A percentile compares a stretch with the other conserved stretches of the same genome.
These are phyloP conservation scores for Artemisia tridentata DNA, from an alignment of 129 eudicot species.

Conservation along the genomic window DNA sequence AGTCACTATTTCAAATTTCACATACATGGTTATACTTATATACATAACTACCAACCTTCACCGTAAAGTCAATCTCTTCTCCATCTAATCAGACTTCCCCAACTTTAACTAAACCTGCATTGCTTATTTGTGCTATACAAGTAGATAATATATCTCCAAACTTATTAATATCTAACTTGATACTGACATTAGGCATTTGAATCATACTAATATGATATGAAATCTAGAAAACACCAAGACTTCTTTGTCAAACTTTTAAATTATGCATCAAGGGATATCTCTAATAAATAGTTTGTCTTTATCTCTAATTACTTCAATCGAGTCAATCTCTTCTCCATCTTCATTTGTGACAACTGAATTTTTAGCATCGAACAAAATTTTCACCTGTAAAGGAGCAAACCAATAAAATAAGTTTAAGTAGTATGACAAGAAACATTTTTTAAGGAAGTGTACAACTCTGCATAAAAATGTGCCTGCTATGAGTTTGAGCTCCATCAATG, in stretches of 20 bases:
- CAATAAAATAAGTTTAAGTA: neutral
- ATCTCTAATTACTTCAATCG: slow-evolving; percentile 83
- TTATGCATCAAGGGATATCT: slow-evolving; percentile 34
- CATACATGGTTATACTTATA: no score
- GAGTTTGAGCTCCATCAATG: slow-evolving; percentile 68
- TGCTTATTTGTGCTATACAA: no score
- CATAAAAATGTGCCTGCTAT: slow-evolving; percentile 57
- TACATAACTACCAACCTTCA: no score
- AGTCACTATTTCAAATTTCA: no score
- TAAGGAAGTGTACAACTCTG: neutral
- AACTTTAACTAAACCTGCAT: no score
- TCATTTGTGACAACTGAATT: slow-evolving; percentile 62
- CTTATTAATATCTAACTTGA: no score
- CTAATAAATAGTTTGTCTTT: slow-evolving; percentile 73
- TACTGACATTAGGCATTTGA: neutral
- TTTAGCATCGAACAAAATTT: slow-evolving; percentile 61
- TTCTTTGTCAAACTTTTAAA: neutral
- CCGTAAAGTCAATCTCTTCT: no score
- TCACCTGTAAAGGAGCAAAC: slow-evolving; percentile 38
- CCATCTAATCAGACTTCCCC: no score
- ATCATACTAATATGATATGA: neutral
- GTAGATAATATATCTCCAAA: no score
- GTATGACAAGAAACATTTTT: neutral
- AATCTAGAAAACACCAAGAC: neutral
- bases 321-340: slow-evolving; percentile 85